Base-by-base conservation (phyloP, 208 protist genomes). In the Angomonas ambiguus region DNA sequence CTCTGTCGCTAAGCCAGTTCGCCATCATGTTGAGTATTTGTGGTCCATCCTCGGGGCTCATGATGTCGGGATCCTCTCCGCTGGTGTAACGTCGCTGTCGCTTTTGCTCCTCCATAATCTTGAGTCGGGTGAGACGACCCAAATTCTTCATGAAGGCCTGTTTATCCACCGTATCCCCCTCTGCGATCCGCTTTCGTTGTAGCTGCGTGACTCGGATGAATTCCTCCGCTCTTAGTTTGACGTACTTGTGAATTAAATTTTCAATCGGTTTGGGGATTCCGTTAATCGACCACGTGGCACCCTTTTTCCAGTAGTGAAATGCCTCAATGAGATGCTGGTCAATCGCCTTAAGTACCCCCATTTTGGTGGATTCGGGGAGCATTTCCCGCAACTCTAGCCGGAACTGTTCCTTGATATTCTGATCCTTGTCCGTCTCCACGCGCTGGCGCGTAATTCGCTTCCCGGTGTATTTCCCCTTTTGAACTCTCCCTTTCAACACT, bases 121-220 rank as follows among this genome's bases (percentile, higher is more conserved):
- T 99, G 18, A 99, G 91, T 31, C 99, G 93, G 25, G 98, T 99
- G 22, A 99, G 87, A 59, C 99, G 92, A 38, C 99, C 99, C 0
- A 99, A 84, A 80, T 99, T 99, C 88, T 99, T 99, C 85, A 99
- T 99, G 79, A 97, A 98, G n/a, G 99, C 98, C 30, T 98, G 99
- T 75, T 99, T 99, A 80, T 99, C 99, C 4, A 99, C 98, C 30
- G 98, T 99, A 48, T 98, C 98, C 35, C 98, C 99, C 45, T 98
- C 90, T 5, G 90, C 80, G 66, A 99, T 99, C 51, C 98, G 92
- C 74, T 99, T 98, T 31, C 99, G 89, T 70, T 99, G 99, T 76
- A 99, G 99, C 81, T 99, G 98, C 24, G 99, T 93, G 0, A 98
- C 94, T 58, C 98, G 98, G 10, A 99, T 99, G 94, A 99, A 99